These are phyloP conservation scores for Crataegus laevigata DNA, from an alignment of 306 rosid species.

Conservation along the genomic window DNA sequence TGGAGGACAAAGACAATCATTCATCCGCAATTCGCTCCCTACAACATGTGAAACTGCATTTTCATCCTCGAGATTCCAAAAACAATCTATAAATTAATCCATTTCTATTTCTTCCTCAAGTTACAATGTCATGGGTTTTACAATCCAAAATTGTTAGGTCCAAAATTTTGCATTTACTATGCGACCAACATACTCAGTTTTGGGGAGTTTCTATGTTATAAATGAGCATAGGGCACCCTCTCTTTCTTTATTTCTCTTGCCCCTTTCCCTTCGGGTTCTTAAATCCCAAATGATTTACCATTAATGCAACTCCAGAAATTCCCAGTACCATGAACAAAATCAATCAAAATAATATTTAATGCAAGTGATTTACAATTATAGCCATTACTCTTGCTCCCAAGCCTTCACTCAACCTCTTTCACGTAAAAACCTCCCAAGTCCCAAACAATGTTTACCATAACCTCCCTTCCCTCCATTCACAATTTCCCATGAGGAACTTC, in stretches of 20 bases:
- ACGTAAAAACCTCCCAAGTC: neutral
- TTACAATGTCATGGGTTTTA: neutral
- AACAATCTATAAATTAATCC: neutral
- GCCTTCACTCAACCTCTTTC: neutral
- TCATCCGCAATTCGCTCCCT: slow-evolving; percentile 37
- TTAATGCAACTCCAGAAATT: neutral
- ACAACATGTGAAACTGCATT: slow-evolving; percentile 10
- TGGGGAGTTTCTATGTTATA: slow-evolving; percentile 15
- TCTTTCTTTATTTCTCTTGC: neutral
- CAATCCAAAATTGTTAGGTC: neutral
- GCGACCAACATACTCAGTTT: slow-evolving; percentile 63
- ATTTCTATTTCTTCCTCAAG: neutral
- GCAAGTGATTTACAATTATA: too few species aligned
- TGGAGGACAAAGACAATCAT: slow-evolving; percentile 28
- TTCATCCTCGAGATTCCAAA: neutral
- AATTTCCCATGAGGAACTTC: too few species aligned
- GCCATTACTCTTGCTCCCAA: neutral
- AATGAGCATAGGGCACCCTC: neutral
- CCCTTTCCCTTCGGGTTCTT: neutral
- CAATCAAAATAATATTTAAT: too few species aligned
- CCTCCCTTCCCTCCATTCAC: too few species aligned
- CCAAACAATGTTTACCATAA: neutral
- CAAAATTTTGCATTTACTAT: slow-evolving; percentile 1
- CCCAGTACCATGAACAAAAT: neutral
- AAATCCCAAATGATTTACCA: slow-evolving; percentile 8